These are phyloP conservation scores for Alternaria sp. DNA, from an alignment of 2,329 filamentous ascomycete genomes.

Conservation along the genomic window DNA sequence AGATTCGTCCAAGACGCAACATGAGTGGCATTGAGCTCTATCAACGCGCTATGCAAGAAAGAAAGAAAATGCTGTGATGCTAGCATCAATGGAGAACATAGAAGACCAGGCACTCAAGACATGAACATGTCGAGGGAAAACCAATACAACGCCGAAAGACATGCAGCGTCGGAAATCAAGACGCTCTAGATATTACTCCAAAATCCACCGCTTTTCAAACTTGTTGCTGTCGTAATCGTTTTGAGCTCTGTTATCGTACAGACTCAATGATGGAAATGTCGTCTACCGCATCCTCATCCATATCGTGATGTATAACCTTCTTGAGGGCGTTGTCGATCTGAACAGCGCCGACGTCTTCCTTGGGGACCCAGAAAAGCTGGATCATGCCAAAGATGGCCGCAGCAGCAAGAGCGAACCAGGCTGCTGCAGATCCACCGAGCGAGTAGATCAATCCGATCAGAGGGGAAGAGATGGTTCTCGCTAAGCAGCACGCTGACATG, in stretches of 20 bases:
- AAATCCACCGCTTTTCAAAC: conserved; percentile 1
- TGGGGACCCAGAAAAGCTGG: conserved; percentile 63
- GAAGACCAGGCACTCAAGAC: background rate
- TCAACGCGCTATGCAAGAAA: conserved; percentile 19
- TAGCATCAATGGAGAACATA: background rate
- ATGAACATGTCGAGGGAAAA: background rate
- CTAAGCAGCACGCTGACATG: conserved; percentile 69
- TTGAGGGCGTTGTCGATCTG: conserved; percentile 43
- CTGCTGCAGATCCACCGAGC: conserved; percentile 64
- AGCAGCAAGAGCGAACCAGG: conserved; percentile 65
- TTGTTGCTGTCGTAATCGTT: background rate
- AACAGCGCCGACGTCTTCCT: conserved; percentile 50
- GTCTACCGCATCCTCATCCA: conserved; percentile 34
- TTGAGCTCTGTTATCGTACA: conserved; percentile 23
- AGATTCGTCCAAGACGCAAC: background rate
- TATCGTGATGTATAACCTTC: conserved; percentile 30
- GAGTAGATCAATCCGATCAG: conserved; percentile 71
- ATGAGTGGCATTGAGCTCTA: background rate
- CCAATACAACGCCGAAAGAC: conserved; percentile 25
- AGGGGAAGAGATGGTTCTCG: conserved; percentile 71
- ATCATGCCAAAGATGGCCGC: conserved; percentile 63
- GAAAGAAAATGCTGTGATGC: conserved; percentile 20
- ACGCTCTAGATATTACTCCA: background rate
- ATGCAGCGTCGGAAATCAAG: conserved; percentile 18
- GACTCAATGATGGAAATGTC: conserved; percentile 37